Conservation (phyloP, 2,329 filamentous ascomycete genomes). For the Scedosporium apiospermum region DNA sequence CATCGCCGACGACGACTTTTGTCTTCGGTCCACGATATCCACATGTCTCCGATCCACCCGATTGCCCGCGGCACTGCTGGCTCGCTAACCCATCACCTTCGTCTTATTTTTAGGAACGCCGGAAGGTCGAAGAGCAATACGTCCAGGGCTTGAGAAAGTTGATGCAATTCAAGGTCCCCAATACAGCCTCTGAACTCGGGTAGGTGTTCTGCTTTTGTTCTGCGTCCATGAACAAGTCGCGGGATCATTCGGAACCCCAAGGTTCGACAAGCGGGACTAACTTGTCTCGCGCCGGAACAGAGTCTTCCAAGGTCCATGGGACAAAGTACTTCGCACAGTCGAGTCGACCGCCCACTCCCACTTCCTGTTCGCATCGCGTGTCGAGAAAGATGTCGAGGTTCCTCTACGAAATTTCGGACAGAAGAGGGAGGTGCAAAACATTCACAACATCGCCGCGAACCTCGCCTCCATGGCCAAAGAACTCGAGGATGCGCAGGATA, state of each 20-base stretch:
- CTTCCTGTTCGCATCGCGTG: conserved; percentile 65
- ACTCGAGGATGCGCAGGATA: conserved; percentile 74
- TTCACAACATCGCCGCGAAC: conserved; percentile 75
- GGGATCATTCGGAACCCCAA: background rate
- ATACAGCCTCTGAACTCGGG: conserved; percentile 76
- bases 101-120: conserved; percentile 62
- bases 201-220: conserved; percentile 34
- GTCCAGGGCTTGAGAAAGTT: conserved; percentile 74
- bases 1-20: background rate
- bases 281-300: conserved; percentile 34
- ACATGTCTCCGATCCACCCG: background rate
- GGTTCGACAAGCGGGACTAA: conserved; percentile 11
- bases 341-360: conserved; percentile 78
- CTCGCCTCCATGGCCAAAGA: conserved; percentile 73
- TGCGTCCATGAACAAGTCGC: background rate
- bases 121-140: conserved; percentile 85
- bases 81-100: background rate
- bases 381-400: conserved; percentile 81
- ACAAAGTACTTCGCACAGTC: conserved; percentile 70
- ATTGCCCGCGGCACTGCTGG: background rate
- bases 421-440: conserved; percentile 69
- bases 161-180: conserved; percentile 62
- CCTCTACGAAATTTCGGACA: conserved; percentile 68
- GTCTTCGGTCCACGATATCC: background rate
- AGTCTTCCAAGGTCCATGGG: conserved; percentile 85